Base-by-base conservation (phyloP, 371 early-diverging fungal species). In the Saksenaea oblongispora region DNA sequence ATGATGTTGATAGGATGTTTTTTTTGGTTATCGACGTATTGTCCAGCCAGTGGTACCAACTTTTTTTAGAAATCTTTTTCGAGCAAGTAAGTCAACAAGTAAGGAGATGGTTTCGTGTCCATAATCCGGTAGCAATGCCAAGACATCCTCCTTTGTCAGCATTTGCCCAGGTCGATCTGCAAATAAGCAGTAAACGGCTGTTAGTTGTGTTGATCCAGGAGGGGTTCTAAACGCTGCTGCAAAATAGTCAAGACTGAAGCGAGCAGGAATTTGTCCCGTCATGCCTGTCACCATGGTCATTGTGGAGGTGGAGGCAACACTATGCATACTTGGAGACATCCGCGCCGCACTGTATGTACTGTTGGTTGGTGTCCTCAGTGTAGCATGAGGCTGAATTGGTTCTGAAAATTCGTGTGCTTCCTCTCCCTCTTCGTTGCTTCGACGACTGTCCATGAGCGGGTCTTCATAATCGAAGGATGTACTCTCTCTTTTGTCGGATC, bases 141-240 rank as follows among this genome's bases (percentile, higher is more conserved):
- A 17, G 1, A 65, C 34, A 54, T 74, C 65, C 7, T 71, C 58
- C 15, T 63, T 24, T 0, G 67, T 69, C 27, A 75, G 22, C 28
- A 69, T 47, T 8, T 56, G 59, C 1, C 66, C 75, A 13, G 71
- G 73, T 8, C 69, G 64, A 10, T 72, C 59, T 14, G 60, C 31
- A 42, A 80, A 80, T 14, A 64, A 31, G 13, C 59, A 62, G 44
- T 77, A 75, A 2, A 80, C 59, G 8, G 68, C 59, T 8, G 72
- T 73, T 13, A 80, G 44, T 54, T 70, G 66, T 0, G 65, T 68
- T 5, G 80, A 80, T 22, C 62, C 71, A 8, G 80, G 80, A 15
- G 80, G 78, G 9, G 36, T 58, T 34, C 64, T 65, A 61, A 74
- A 80, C 10, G 64, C 27, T n/a, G 56, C 58, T 44, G 76, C 62